A percentile compares a stretch with the other conserved stretches of the same genome.
phyloP scores from a whole-genome alignment of 2,329 filamentous ascomycete species.

The Pleomassaria siparia region DNA sequence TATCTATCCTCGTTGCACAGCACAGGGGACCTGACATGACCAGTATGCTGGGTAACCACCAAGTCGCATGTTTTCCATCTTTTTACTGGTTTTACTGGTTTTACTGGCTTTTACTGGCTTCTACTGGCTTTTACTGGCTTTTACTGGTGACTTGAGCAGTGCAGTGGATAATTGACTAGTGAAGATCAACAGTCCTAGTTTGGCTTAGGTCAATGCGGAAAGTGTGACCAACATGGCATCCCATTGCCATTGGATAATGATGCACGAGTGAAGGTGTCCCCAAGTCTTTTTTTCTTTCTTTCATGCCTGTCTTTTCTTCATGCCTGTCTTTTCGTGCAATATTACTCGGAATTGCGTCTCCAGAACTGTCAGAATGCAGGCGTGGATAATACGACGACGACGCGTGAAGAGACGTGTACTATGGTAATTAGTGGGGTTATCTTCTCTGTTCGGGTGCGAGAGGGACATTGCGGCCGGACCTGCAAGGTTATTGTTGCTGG shows the following conservation, averaged over 20 bases:
- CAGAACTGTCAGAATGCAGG: constrained; percentile 3
- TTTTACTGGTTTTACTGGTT: background rate
- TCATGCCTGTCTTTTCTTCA: too few species aligned
- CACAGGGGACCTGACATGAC: background rate
- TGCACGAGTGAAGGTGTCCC: background rate
- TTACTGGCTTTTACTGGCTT: too few species aligned
- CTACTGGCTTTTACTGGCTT: too few species aligned
- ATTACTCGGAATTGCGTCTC: constrained; percentile 9
- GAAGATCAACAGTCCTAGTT: too few species aligned
- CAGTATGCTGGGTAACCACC: background rate
- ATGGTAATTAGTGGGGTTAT: too few species aligned
- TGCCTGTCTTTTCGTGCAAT: constrained; percentile 7
- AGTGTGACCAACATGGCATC: background rate
- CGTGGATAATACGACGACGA: background rate
- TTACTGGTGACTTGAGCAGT: too few species aligned
- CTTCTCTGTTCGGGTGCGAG: too few species aligned
- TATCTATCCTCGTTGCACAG: background rate
- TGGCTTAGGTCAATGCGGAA: background rate
- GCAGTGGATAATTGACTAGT: too few species aligned
- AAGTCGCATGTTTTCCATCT: background rate
- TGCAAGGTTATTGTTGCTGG: too few species aligned
- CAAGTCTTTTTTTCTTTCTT: too few species aligned
- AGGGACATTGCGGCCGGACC: too few species aligned
- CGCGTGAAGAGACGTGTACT: background rate
- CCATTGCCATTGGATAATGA: constrained; percentile 12